Conservation (phyloP, 2,329 filamentous ascomycete genomes). For the Aspergillus pseudonomiae region DNA sequence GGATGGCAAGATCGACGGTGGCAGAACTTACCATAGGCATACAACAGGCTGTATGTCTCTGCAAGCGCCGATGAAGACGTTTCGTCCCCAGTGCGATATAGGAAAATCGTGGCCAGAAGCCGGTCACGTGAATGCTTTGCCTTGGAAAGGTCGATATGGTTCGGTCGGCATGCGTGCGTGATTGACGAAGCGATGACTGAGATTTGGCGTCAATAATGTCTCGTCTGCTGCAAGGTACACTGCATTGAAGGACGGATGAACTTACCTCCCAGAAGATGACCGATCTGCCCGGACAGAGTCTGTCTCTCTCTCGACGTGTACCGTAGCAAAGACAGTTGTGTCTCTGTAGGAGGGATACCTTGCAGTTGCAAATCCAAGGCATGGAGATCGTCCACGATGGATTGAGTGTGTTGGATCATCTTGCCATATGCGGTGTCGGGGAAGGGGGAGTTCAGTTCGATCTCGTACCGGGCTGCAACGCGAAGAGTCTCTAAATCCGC, state of each 20-base stretch:
- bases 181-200: slow-evolving; percentile 86
- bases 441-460: slow-evolving; percentile 86
- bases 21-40: slow-evolving; percentile 75
- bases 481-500: slow-evolving; percentile 74
- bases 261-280: slow-evolving; percentile 73
- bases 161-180: slow-evolving; percentile 91
- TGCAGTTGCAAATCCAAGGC: slow-evolving; percentile 92
- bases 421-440: slow-evolving; percentile 71
- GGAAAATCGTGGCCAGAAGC: slow-evolving; percentile 82
- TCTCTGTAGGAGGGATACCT: slow-evolving; percentile 72
- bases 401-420: slow-evolving; percentile 77
- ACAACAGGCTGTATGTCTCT: slow-evolving; percentile 83
- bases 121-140: slow-evolving; percentile 79
- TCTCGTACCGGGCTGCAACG: slow-evolving; percentile 74
- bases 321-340: slow-evolving; percentile 77
- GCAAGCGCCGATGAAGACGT: slow-evolving; percentile 49
- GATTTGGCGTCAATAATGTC: slow-evolving; percentile 41
- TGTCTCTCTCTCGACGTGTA: slow-evolving; percentile 79
- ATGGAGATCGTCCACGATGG: slow-evolving; percentile 90
- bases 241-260: neutral
- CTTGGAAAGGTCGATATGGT: slow-evolving; percentile 76
- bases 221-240: too few relatives aligned
- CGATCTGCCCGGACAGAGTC: slow-evolving; percentile 83
- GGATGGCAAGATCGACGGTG: neutral
- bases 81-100: slow-evolving; percentile 73